Conservation (phyloP, 768 basidiomycete genomes). For the Scleroderma bovista region DNA sequence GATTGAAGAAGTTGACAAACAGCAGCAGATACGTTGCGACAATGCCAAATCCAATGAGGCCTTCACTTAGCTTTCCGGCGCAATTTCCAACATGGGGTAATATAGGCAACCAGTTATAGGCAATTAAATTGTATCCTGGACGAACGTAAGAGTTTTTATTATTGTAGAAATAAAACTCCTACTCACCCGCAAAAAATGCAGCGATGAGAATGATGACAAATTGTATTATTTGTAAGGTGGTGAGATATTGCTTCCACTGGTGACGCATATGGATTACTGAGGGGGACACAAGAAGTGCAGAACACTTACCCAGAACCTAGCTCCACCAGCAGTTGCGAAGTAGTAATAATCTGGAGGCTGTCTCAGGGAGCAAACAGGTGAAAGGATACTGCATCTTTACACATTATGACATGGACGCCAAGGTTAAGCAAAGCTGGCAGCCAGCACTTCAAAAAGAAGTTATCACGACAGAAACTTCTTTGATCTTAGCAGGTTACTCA, state of each 20-base stretch:
- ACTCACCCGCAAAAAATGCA: neutral
- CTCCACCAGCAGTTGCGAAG: too few species aligned
- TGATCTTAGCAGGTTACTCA: constrained; percentile 34
- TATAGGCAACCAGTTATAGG: neutral
- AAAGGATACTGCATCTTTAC: constrained; percentile 31
- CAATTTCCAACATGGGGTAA: neutral
- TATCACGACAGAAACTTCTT: too few species aligned
- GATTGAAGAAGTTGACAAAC: too few species aligned
- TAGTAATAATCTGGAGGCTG: too few species aligned
- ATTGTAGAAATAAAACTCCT: neutral
- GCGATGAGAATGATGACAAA: neutral
- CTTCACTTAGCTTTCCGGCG: neutral
- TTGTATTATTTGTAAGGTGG: neutral
- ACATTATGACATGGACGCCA: constrained; percentile 93
- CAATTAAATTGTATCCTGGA: neutral
- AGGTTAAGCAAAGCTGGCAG: constrained; percentile 85
- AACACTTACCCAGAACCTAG: too few species aligned
- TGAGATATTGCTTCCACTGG: neutral
- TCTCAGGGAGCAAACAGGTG: too few species aligned
- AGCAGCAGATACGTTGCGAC: neutral
- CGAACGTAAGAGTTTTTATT: too few species aligned
- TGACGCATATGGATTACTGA: too few species aligned
- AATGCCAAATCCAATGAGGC: neutral
- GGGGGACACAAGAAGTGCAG: too few species aligned
- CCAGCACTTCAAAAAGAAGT: constrained; percentile 63